phyloP scores from a whole-genome alignment of 202 grass and related monocot species.

The Schoenoplectus triqueter region DNA sequence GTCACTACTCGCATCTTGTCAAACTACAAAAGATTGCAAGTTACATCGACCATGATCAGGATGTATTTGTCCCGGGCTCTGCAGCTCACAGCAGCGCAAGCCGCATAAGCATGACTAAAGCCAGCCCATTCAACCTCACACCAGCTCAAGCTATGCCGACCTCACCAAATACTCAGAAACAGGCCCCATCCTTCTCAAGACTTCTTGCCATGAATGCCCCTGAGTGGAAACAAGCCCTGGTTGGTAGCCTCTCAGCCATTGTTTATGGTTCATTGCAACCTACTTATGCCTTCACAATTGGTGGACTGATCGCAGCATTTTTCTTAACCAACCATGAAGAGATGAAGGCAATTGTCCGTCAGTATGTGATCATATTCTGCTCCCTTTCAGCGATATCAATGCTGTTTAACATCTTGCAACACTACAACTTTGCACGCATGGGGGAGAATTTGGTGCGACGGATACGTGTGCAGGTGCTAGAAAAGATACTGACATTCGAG shows the following conservation, averaged over 20 bases:
- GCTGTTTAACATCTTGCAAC: constrained; percentile 79
- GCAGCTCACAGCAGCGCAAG: constrained; percentile 77
- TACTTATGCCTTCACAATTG: constrained; percentile 85
- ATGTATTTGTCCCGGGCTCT: constrained; percentile 69
- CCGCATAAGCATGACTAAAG: constrained; percentile 73
- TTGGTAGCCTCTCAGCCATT: constrained; percentile 75
- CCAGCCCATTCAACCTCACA: constrained; percentile 78
- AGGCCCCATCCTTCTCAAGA: constrained; percentile 84
- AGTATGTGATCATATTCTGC: constrained; percentile 78
- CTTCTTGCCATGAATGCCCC: constrained; percentile 95
- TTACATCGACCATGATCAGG: constrained; percentile 88
- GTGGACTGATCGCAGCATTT: constrained; percentile 94
- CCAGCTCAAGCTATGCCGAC: constrained; percentile 53
- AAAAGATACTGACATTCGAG: constrained; percentile 96
- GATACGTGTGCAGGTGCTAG: constrained; percentile 76
- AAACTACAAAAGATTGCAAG: constrained; percentile 95
- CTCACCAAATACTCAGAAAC: constrained; percentile 35
- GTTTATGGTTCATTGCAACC: constrained; percentile 91
- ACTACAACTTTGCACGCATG: constrained; percentile 94
- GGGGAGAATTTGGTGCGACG: constrained; percentile 89
- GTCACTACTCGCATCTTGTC: constrained; percentile 85
- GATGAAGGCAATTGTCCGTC: constrained; percentile 80
- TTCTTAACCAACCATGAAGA: constrained; percentile 74
- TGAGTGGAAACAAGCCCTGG: constrained; percentile 87
- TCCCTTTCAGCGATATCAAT: constrained; percentile 81